Base-by-base conservation (phyloP, 2,329 filamentous ascomycete species). In the Aspergillus hiratsukae region DNA sequence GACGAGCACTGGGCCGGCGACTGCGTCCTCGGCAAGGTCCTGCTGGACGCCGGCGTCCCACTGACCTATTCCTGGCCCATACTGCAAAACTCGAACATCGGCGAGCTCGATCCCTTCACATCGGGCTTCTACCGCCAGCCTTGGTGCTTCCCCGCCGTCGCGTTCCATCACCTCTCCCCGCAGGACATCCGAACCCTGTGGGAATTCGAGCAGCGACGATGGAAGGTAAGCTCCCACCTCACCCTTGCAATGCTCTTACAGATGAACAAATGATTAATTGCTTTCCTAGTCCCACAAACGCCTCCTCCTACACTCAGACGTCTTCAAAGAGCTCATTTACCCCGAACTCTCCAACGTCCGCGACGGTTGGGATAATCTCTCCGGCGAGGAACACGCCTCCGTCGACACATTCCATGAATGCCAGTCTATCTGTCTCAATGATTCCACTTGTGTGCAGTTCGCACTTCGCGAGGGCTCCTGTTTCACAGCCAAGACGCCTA, bases 141-240 rank as follows among this genome's bases (percentile, higher is more conserved):
- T 1, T 82, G 80, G 79, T 82, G 80, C 61, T 81, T 76, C 61
- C 75, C 78, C 29, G 76, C 76, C 4, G 73, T 77, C 3, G 72
- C 78, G 1, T 81, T 80, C 62, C 80, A 83, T 55, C 79, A 81
- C 60, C 69, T 83, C 4, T 68, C 72, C 0, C 65, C 76, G 0
- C 60, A 65, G 1, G 75, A 81, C 7, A 74, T 78, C 14, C 67
- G 74, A 48, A 66, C 70, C 3, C 70, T 82, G 41, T 77, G 74
- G 67, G 70, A 72, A 7, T 79, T 81, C 31, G 78, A 82, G 61
- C 73, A 73, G 51, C 69, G 68, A 50, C 76, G 84, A 65, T 87
- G 86, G 73, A 83, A 85, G 69, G 86, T 88, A 79, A 69, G 80
- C 72, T 51, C 56, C 55, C 28, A 51, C 19, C 35, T 45, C 21